phyloP scores from a whole-genome alignment of 78 protist genomes.

The slime mould (Dictyostelium discoideum) region DNA sequence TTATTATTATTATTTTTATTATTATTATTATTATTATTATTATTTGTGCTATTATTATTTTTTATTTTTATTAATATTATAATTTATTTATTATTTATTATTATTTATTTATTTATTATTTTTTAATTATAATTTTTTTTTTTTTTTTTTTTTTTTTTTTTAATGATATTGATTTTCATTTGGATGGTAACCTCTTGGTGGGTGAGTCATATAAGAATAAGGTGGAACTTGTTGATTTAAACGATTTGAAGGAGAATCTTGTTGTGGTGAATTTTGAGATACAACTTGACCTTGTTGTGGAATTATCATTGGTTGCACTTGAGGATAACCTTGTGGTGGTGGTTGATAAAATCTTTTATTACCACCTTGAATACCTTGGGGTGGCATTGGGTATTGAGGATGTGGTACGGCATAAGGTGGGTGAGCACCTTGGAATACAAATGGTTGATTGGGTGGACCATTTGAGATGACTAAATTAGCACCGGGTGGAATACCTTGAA shows the following conservation, averaged over 20 bases:
- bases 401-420: background rate
- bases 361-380: background rate
- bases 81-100: too few species aligned
- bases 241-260: background rate
- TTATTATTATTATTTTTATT: too few species aligned
- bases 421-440: background rate
- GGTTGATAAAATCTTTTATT: background rate
- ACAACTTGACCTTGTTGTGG: background rate
- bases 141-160: background rate
- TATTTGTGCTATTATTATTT: too few species aligned
- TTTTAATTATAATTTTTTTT: background rate
- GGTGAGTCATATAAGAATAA: slow-evolving; percentile 3
- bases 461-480: background rate
- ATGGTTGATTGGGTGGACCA: background rate
- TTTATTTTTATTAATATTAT: too few species aligned
- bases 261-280: background rate
- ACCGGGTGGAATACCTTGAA: background rate
- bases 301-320: background rate
- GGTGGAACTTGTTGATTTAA: background rate
- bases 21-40: too few species aligned
- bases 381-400: background rate
- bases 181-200: slow-evolving; percentile 15
- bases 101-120: background rate
- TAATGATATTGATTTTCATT: background rate
- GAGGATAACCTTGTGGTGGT: background rate